These are phyloP conservation scores for Tricholoma sp. DNA, from an alignment of 768 basidiomycete species.

Conservation along the genomic window DNA sequence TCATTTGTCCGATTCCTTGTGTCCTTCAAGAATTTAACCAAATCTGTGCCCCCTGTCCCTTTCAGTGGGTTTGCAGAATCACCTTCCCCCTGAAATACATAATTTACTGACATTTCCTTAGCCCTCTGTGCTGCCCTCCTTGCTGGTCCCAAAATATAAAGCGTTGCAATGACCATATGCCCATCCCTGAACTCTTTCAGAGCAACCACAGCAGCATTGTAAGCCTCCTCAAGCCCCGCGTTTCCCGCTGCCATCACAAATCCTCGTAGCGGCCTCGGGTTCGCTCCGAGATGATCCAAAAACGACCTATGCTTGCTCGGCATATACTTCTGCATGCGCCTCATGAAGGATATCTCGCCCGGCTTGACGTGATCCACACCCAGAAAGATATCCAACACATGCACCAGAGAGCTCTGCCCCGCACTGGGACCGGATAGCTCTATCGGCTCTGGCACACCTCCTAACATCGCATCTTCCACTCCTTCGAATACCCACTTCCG, in stretches of 20 bases:
- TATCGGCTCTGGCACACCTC: slow-evolving; percentile 30
- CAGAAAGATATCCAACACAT: slow-evolving; percentile 71
- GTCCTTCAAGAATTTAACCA: slow-evolving; percentile 73
- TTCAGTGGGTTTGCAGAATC: slow-evolving; percentile 32
- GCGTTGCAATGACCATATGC: slow-evolving; percentile 71
- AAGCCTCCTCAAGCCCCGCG: slow-evolving; percentile 42
- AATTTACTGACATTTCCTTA: slow-evolving; percentile 12
- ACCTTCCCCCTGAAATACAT: slow-evolving; percentile 10
- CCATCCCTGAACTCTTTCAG: slow-evolving; percentile 75
- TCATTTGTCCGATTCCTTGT: slow-evolving; percentile 65
- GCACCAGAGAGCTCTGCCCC: slow-evolving; percentile 78
- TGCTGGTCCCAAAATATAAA: slow-evolving; percentile 78
- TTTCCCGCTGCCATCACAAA: slow-evolving; percentile 41
- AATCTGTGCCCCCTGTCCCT: slow-evolving; percentile 80
- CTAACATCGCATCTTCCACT: slow-evolving; percentile 35
- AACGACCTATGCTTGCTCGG: slow-evolving; percentile 77
- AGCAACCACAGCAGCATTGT: slow-evolving; percentile 61
- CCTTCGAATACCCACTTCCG: slow-evolving; percentile 56
- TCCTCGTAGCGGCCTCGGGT: slow-evolving; percentile 56
- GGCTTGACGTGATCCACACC: slow-evolving; percentile 50
- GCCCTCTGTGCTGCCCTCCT: slow-evolving; percentile 26
- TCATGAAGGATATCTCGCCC: slow-evolving; percentile 47
- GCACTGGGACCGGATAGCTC: slow-evolving; percentile 82
- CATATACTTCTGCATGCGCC: slow-evolving; percentile 82
- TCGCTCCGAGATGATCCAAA: slow-evolving; percentile 58